Percentiles rank a stretch among this genome's conserved stretches.
phyloP scores from a whole-genome alignment of 352 stramenopile genomes.

The Peronospora tabacina region DNA sequence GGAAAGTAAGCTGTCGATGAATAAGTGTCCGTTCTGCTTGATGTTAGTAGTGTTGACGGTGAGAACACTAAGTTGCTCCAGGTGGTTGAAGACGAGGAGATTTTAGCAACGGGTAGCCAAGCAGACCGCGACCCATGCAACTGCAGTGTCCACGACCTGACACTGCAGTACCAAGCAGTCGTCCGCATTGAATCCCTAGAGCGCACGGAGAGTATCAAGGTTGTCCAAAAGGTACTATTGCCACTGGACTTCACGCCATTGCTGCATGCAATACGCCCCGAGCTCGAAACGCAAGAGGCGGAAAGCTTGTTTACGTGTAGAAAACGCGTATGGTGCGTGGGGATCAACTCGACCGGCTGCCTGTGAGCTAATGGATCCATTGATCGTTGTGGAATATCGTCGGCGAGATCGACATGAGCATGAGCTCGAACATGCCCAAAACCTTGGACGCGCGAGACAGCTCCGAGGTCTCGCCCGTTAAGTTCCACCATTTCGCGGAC shows the following conservation, averaged over 20 bases:
- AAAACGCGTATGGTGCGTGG: not conserved
- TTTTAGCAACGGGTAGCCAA: not conserved
- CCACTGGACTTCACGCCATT: not conserved
- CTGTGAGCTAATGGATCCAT: conserved; percentile 1
- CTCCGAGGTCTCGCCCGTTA: not conserved
- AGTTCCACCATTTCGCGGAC: not conserved
- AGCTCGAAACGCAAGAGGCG: not conserved
- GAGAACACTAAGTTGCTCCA: conserved; percentile 1
- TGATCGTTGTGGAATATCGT: not conserved
- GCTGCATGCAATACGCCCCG: not conserved
- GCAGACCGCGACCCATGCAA: not conserved
- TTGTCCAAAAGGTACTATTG: not conserved
- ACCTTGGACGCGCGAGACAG: not conserved
- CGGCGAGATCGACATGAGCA: not conserved
- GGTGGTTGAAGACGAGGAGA: not conserved
- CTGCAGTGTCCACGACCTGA: not conserved
- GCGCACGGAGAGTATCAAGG: not conserved
- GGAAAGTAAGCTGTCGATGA: not conserved
- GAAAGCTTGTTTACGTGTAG: not conserved
- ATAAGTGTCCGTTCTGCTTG: not conserved
- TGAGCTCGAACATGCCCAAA: conserved; percentile 1
- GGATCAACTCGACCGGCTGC: not conserved
- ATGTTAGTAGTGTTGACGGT: not conserved
- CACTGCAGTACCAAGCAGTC: not conserved
- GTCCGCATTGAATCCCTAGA: not conserved